Conservation (phyloP, 306 rosid species). For the Vachellia pachyceras region DNA sequence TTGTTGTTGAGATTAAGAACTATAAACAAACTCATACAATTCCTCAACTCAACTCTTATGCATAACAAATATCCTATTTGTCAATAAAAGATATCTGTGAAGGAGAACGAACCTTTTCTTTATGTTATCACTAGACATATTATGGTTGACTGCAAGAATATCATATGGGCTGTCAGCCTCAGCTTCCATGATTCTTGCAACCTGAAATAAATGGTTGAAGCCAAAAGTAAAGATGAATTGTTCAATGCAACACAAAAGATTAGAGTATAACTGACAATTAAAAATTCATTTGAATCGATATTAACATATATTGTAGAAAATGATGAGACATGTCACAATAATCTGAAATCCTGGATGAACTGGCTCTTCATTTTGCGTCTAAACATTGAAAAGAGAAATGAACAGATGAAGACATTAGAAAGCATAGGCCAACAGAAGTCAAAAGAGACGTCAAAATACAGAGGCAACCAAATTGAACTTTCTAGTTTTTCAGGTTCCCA, state of each 20-base stretch:
- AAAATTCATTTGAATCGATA: constrained; percentile 10
- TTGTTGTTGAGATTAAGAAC: neutral
- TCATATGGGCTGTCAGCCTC: constrained; percentile 78
- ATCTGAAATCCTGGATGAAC: constrained; percentile 4
- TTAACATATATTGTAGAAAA: constrained; percentile 7
- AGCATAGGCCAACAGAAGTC: constrained; percentile 1
- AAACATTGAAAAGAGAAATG: constrained; percentile 10
- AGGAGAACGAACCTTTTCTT: constrained; percentile 73
- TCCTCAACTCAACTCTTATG: neutral
- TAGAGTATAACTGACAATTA: constrained; percentile 3
- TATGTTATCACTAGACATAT: constrained; percentile 70
- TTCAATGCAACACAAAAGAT: neutral
- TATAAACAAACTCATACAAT: neutral
- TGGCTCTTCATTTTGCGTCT: constrained; percentile 11
- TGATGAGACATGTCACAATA: constrained; percentile 7
- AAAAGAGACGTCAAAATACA: constrained; percentile 1
- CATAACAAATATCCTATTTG: neutral
- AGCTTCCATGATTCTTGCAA: constrained; percentile 83
- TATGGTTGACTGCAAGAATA: constrained; percentile 79
- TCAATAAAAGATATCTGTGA: neutral
- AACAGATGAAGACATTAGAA: neutral
- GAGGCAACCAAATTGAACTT: constrained; percentile 12
- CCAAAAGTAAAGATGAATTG: constrained; percentile 11
- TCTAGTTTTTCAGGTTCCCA: constrained; percentile 25
- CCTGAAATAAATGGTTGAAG: constrained; percentile 51